Evolutionary conservation across 495 filamentous ascomycete species (phyloP).

Genomic region (Zalerion maritima): DNA sequence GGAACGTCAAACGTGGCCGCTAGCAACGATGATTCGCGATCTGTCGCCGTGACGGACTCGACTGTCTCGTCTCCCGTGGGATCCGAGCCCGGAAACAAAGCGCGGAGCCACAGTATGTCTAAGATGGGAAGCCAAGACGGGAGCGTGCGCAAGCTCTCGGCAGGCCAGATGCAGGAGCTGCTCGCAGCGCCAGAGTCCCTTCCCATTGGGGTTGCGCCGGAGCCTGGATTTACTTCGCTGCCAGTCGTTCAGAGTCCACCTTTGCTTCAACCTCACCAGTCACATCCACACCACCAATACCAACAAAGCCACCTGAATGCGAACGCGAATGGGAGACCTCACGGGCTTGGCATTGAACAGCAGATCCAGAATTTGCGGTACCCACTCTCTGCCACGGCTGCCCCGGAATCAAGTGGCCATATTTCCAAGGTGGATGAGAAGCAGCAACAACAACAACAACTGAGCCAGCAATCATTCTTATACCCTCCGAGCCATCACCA

Average conservation of each 20-base stretch:
- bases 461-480: too few relatives aligned
- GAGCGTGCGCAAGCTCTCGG: conserved; percentile 39
- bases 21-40: not conserved
- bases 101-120: not conserved
- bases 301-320: too few relatives aligned
- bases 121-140: conserved; percentile 23
- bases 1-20: not conserved
- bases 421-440: too few relatives aligned
- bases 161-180: conserved; percentile 39
- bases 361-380: conserved; percentile 8
- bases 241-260: conserved; percentile 18
- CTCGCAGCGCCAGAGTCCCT: conserved; percentile 37
- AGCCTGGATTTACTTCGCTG: conserved; percentile 20
- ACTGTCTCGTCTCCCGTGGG: not conserved
- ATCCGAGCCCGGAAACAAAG: not conserved
- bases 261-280: too few relatives aligned
- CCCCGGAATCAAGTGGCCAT: too few relatives aligned
- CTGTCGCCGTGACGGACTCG: not conserved
- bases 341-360: conserved; percentile 17
- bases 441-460: too few relatives aligned
- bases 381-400: too few relatives aligned
- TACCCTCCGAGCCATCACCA: too few relatives aligned
- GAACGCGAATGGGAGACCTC: too few relatives aligned
- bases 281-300: too few relatives aligned
- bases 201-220: conserved; percentile 22